A percentile compares a stretch with the other conserved stretches of the same genome.
Conservation (phyloP, 2,329 filamentous ascomycete genomes). For the Shiraia bambusicola region DNA sequence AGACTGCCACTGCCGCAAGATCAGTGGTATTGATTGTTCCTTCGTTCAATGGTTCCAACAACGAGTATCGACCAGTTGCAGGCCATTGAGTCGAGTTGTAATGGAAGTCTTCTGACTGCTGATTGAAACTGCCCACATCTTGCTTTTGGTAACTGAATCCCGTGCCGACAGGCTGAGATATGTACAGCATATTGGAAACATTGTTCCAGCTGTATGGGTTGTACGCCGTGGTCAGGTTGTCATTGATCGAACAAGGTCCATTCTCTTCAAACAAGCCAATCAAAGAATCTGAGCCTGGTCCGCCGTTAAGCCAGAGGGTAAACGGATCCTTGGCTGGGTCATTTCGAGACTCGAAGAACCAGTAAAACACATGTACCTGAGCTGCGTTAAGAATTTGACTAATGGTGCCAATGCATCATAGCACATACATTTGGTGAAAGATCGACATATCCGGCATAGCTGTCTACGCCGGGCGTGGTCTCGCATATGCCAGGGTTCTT, state of each 20-base stretch:
- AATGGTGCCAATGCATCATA: not conserved
- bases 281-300: constrained; percentile 54
- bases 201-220: constrained; percentile 65
- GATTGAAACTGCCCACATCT: constrained; percentile 31
- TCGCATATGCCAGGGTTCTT: constrained; percentile 58
- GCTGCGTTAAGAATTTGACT: not conserved
- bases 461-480: constrained; percentile 54
- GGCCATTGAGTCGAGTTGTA: constrained; percentile 47
- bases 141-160: constrained; percentile 52
- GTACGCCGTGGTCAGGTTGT: constrained; percentile 29
- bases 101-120: constrained; percentile 49
- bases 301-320: constrained; percentile 56
- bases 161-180: constrained; percentile 62
- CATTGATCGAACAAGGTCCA: constrained; percentile 21
- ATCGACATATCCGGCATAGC: constrained; percentile 50
- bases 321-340: constrained; percentile 51
- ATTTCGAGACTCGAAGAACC: constrained; percentile 56
- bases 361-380: constrained; percentile 46
- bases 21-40: constrained; percentile 57
- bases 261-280: constrained; percentile 55
- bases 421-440: constrained; percentile 29
- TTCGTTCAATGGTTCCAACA: constrained; percentile 47
- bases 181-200: constrained; percentile 61
- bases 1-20: constrained; percentile 52
- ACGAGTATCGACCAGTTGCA: constrained; percentile 51